Evolutionary conservation across 768 basidiomycete genomes (phyloP).

Genomic region (Rhodotorula sphaerocarpa): DNA sequence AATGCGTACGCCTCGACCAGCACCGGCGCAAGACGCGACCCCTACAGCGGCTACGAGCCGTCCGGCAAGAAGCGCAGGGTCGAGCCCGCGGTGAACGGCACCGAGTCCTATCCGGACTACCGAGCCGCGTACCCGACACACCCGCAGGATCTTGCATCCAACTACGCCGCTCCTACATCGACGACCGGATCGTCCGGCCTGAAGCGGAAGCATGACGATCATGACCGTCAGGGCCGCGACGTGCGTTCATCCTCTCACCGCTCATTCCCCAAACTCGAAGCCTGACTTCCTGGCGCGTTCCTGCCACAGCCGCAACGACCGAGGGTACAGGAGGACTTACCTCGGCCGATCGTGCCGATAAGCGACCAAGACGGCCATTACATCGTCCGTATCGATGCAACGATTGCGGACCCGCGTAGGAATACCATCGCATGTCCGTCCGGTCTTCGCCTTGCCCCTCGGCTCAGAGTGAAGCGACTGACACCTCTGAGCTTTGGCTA

Average conservation of each 20-base stretch:
- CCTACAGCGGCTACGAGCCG: constrained; percentile 10
- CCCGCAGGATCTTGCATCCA: not conserved
- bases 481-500: constrained; percentile 42
- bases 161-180: too few species aligned
- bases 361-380: constrained; percentile 99
- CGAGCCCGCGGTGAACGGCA: not conserved
- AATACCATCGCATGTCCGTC: too few species aligned
- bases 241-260: not conserved
- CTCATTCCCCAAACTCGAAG: not conserved
- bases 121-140: not conserved
- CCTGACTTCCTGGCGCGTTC: too few species aligned
- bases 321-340: not conserved
- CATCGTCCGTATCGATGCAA: constrained; percentile 83
- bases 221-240: constrained; percentile 2
- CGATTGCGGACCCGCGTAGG: too few species aligned
- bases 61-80: constrained; percentile 27
- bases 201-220: constrained; percentile 25
- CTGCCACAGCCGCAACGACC: not conserved
- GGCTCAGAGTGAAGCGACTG: too few species aligned
- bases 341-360: not conserved
- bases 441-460: too few species aligned
- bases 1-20: constrained; percentile 1
- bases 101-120: not conserved
- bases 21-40: constrained; percentile 1
- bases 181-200: not conserved